A percentile compares a stretch with the other conserved stretches of the same genome.
Conservation (phyloP, 495 filamentous ascomycete genomes). For the Hyaloscypha finlandica region DNA sequence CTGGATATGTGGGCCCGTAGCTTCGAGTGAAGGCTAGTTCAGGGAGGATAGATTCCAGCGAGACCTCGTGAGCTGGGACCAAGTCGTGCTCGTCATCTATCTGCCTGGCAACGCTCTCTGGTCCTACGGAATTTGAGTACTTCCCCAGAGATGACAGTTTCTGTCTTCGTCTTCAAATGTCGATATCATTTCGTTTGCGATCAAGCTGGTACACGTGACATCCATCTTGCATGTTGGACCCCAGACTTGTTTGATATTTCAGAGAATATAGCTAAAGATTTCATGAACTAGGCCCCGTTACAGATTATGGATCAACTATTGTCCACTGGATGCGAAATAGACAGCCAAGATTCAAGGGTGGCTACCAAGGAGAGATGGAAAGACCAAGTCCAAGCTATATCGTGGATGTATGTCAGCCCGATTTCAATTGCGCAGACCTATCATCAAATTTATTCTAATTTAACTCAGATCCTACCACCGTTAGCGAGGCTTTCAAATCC, state of each 20-base stretch:
- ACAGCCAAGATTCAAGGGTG: conserved; percentile 70
- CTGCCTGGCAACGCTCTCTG: not conserved
- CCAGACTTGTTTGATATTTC: not conserved
- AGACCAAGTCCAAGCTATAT: conserved; percentile 86
- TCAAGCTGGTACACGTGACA: conserved; percentile 1
- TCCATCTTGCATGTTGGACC: too few relatives aligned
- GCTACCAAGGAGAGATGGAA: conserved; percentile 69
- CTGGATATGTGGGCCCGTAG: not conserved
- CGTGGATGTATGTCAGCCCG: conserved; percentile 68
- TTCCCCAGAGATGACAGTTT: not conserved
- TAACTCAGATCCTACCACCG: conserved; percentile 79
- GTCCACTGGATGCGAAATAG: conserved; percentile 92
- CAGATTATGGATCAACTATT: conserved; percentile 92
- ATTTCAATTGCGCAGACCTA: not conserved
- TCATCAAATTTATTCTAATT: conserved; percentile 28
- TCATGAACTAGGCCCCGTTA: conserved; percentile 67
- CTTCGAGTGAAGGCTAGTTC: not conserved
- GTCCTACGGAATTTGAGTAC: not conserved
- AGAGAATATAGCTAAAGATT: not conserved
- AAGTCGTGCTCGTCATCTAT: not conserved
- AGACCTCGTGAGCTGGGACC: not conserved
- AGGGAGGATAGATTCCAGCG: not conserved
- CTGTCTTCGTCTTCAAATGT: not conserved
- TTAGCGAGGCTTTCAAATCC: conserved; percentile 68
- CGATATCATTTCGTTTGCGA: not conserved